Base-by-base conservation (phyloP, 768 basidiomycete species). In the Tricholoma bakamatsutake region DNA sequence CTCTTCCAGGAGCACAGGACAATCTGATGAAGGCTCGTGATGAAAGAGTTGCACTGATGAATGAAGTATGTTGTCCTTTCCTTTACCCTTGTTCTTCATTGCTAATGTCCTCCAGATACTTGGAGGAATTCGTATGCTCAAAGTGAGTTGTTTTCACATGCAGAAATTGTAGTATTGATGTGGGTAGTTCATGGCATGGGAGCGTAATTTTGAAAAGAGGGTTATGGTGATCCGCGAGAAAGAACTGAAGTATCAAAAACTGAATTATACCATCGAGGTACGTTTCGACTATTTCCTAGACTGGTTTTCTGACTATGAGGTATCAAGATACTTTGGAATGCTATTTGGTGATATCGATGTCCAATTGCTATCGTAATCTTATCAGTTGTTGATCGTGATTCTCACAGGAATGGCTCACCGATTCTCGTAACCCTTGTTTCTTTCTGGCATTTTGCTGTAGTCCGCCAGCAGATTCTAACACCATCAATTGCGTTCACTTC, bases 21-120 rank as follows among this genome's bases (percentile, higher is more conserved):
- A 88, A 87, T 61, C 73, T 94, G 15, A 93, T 95, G 93, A 94
- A 93, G 71, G 81, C 90, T 27, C 81, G 92, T 28, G 94, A 97
- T 62, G 91, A 95, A 70, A 82, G 94, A 42, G 90, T 94, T 21
- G 78, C 88, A 3, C 72, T 96, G 50, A 97, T 96, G 93, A 95
- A 95, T 63, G 93, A 79, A 63, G 75, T 76, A 18, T 24, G 70
- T 59, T 33, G 6, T 18, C 7, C 7, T 21, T 13, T 31, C 15
- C 6, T n/a, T 4, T 21, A 15, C 34, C 10, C 18, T 17, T 30
- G 4, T n/a, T 35, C 31, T 2, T 43, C 34, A 10, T 35, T 7
- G 13, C 28, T 31, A 9, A 50, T 40, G 49, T 49, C 13, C 31
- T 10, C 52, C 57, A 95, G 86, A 83, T 94, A 57, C 74, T 94